phyloP scores from a whole-genome alignment of 345 rosid genomes.

The Leavenworthia alabamica region DNA sequence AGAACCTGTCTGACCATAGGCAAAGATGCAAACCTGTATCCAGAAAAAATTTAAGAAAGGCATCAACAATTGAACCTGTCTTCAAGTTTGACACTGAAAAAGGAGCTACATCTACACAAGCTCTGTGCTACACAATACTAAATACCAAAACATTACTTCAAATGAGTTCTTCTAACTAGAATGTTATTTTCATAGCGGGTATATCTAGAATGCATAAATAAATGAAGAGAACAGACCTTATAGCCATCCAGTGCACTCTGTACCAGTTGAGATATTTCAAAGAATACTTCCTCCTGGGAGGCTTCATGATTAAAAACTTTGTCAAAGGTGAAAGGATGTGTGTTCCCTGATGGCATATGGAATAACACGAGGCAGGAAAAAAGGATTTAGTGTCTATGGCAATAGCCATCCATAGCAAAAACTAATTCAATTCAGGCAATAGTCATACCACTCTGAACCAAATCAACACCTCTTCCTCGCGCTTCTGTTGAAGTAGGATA shows the following conservation, averaged over 20 bases:
- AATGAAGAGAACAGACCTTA: constrained; percentile 45
- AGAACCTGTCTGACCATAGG: constrained; percentile 97
- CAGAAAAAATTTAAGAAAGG: background rate
- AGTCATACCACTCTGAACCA: constrained; percentile 79
- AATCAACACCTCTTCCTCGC: constrained; percentile 72
- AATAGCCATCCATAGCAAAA: too few species aligned
- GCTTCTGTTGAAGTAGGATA: constrained; percentile 68
- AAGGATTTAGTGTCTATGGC: too few species aligned
- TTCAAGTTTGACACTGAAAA: background rate
- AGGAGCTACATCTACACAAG: background rate
- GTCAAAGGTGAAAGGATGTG: constrained; percentile 81
- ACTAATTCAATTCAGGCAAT: too few species aligned
- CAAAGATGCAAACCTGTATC: constrained; percentile 90
- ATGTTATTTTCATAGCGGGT: too few species aligned
- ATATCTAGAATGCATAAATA: too few species aligned
- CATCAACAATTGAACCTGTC: background rate
- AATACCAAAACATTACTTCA: background rate
- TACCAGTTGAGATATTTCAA: constrained; percentile 83
- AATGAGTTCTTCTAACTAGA: background rate
- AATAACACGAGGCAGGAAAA: too few species aligned
- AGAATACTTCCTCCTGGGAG: constrained; percentile 80
- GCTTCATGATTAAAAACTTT: constrained; percentile 83
- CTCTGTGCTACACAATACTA: background rate
- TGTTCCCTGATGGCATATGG: too few species aligned
- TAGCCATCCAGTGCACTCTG: constrained; percentile 98